phyloP scores from a whole-genome alignment of 495 filamentous ascomycete species.

The Penicillium nucicola region DNA sequence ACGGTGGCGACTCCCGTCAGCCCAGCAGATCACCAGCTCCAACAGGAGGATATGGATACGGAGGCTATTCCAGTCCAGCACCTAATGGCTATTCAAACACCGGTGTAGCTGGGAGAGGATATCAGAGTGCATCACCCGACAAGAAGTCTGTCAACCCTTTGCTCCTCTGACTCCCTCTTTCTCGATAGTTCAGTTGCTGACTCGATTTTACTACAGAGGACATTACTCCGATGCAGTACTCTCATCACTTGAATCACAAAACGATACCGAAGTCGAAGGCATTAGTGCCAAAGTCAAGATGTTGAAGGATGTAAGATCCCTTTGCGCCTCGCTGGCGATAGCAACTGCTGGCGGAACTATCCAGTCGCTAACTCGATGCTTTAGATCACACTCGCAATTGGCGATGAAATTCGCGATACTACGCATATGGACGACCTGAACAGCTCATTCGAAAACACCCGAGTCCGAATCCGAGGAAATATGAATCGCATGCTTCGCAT shows the following conservation, averaged over 20 bases:
- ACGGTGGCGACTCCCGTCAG: constrained; percentile 59
- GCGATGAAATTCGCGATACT: constrained; percentile 87
- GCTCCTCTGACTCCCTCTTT: not conserved
- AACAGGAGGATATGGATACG: constrained; percentile 49
- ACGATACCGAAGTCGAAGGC: constrained; percentile 85
- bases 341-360: not conserved
- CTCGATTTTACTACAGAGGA: constrained; percentile 51
- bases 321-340: not conserved
- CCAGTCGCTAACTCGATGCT: constrained; percentile 4
- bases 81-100: constrained; percentile 36
- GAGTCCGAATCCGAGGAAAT: constrained; percentile 75
- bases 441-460: constrained; percentile 82
- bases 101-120: constrained; percentile 32
- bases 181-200: not conserved
- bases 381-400: constrained; percentile 88
- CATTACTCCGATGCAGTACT: constrained; percentile 94
- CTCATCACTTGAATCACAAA: constrained; percentile 91
- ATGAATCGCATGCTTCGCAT: constrained; percentile 97
- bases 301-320: constrained; percentile 77
- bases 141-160: constrained; percentile 53
- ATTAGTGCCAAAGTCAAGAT: constrained; percentile 87
- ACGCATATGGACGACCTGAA: constrained; percentile 78
- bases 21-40: constrained; percentile 51
- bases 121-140: constrained; percentile 77
- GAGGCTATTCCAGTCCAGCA: constrained; percentile 58